phyloP scores from a whole-genome alignment of 768 basidiomycete genomes.

The Suillus brevipes region DNA sequence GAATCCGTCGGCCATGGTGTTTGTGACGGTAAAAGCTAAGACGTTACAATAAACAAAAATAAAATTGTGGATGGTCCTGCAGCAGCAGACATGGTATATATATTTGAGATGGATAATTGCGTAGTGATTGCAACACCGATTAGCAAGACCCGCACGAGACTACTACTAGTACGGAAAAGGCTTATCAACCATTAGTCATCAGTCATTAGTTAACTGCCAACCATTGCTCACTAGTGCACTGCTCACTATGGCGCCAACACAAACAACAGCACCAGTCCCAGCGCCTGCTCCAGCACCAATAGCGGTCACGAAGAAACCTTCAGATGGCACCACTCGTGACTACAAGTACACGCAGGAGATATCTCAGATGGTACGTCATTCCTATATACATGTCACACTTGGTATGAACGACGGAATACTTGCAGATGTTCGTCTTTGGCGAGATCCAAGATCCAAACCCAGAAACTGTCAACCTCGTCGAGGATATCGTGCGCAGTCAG shows the following conservation, averaged over 20 bases:
- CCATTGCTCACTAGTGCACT: no score
- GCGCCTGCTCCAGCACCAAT: constrained; percentile 14
- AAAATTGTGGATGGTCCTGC: neutral
- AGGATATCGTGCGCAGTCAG: constrained; percentile 90
- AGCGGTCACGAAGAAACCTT: constrained; percentile 6
- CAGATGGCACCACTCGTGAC: constrained; percentile 40
- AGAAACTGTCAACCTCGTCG: constrained; percentile 91
- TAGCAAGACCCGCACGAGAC: neutral
- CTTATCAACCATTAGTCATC: neutral
- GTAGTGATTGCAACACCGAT: constrained; percentile 6
- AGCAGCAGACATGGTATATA: neutral
- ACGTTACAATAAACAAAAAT: neutral
- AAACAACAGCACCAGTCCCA: constrained; percentile 6
- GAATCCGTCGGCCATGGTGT: constrained; percentile 25
- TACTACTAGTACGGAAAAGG: neutral
- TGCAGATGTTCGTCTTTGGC: constrained; percentile 94
- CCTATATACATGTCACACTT: neutral
- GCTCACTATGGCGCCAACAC: constrained; percentile 13
- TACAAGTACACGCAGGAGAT: constrained; percentile 94
- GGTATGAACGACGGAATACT: neutral
- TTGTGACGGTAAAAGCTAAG: neutral
- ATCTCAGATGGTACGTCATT: constrained; percentile 79
- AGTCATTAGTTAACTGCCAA: no score
- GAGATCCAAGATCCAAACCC: constrained; percentile 88
- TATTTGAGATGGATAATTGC: constrained; percentile 8